A percentile compares a stretch with the other conserved stretches of the same genome.
phyloP scores from a whole-genome alignment of 805 yeast species.

The Metahyphopichia silvanorum region DNA sequence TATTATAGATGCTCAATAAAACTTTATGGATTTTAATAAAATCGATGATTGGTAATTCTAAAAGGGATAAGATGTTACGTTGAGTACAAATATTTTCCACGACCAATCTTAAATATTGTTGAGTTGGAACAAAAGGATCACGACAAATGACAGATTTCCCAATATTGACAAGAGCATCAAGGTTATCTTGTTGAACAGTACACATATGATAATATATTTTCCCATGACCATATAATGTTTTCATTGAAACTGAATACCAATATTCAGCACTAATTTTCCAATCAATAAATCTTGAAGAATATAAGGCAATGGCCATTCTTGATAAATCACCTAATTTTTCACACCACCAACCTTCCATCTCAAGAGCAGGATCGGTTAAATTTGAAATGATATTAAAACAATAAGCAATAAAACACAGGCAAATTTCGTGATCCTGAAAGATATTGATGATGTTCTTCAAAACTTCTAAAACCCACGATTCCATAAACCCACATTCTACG shows the following conservation, averaged over 20 bases:
- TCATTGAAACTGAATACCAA: slow-evolving; percentile 77
- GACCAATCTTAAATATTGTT: slow-evolving; percentile 71
- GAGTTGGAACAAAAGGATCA: slow-evolving; percentile 82
- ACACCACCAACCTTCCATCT: slow-evolving; percentile 73
- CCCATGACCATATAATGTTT: slow-evolving; percentile 77
- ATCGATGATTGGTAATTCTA: slow-evolving; percentile 58
- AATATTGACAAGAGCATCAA: slow-evolving; percentile 75
- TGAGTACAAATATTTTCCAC: slow-evolving; percentile 76
- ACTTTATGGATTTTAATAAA: slow-evolving; percentile 68
- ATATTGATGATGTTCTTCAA: slow-evolving; percentile 70
- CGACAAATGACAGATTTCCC: slow-evolving; percentile 78
- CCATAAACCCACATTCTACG: slow-evolving; percentile 86
- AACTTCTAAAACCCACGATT: slow-evolving; percentile 72
- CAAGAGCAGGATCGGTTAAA: slow-evolving; percentile 51
- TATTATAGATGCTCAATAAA: slow-evolving; percentile 50
- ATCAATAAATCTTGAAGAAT: slow-evolving; percentile 75
- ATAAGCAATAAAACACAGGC: slow-evolving; percentile 70
- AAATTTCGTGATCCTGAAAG: slow-evolving; percentile 74
- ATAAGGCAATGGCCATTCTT: slow-evolving; percentile 83
- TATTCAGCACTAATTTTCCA: slow-evolving; percentile 82
- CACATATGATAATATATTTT: slow-evolving; percentile 85
- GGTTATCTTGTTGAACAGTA: slow-evolving; percentile 73
- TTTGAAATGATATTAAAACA: slow-evolving; percentile 61
- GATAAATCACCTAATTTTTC: slow-evolving; percentile 85
- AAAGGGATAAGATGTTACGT: slow-evolving; percentile 53